phyloP scores from a whole-genome alignment of 148 eudicot genomes.

The Rhododendron molle region DNA sequence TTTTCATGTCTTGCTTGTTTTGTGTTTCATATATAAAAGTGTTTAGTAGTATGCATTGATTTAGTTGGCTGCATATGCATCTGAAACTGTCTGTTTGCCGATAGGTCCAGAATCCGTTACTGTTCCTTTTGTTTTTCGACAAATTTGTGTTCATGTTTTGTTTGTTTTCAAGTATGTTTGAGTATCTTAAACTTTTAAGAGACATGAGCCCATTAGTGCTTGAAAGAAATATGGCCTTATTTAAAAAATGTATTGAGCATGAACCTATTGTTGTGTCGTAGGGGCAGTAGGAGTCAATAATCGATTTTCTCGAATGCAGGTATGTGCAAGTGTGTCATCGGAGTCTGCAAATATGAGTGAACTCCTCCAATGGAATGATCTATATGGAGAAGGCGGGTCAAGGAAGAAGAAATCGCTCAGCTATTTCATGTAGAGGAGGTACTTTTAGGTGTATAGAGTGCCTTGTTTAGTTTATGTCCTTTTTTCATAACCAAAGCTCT shows the following conservation, averaged over 20 bases:
- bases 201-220: background rate
- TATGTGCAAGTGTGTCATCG: constrained; percentile 92
- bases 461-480: constrained; percentile 14
- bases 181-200: background rate
- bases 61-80: background rate
- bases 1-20: background rate
- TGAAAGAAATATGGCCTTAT: background rate
- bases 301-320: constrained; percentile 37
- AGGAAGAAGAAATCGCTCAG: constrained; percentile 86
- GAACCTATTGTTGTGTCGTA: background rate
- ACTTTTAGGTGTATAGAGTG: constrained; percentile 35
- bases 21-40: background rate
- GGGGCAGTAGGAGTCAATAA: background rate
- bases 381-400: constrained; percentile 93
- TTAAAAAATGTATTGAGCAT: background rate
- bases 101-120: background rate
- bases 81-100: background rate
- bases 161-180: background rate
- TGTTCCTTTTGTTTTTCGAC: background rate
- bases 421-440: constrained; percentile 79
- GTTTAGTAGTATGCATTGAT: background rate
- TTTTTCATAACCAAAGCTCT: constrained; percentile 10
- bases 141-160: background rate
- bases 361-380: constrained; percentile 87
- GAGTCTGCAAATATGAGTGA: constrained; percentile 81